Conservation (phyloP, 2,329 filamentous ascomycete species). For the Sporothrix mexicana region DNA sequence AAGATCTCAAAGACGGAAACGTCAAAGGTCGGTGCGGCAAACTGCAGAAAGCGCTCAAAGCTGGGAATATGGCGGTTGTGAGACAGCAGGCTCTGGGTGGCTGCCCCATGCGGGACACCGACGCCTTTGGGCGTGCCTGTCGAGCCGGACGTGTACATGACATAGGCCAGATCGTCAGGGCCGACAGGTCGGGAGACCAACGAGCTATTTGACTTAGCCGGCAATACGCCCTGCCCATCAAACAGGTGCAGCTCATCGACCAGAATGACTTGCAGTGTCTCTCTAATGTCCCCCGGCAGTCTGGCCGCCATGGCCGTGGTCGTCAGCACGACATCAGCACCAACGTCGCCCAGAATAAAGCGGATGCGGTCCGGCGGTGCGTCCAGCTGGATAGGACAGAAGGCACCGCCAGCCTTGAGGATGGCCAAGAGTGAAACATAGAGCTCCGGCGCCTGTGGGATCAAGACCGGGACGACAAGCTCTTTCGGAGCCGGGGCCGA, state of each 20-base stretch:
- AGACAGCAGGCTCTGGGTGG: slow-evolving; percentile 79
- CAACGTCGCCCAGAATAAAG: slow-evolving; percentile 81
- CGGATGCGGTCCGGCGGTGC: slow-evolving; percentile 75
- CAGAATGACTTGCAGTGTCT: slow-evolving; percentile 46
- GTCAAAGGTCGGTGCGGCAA: slow-evolving; percentile 91
- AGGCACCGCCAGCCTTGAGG: slow-evolving; percentile 80
- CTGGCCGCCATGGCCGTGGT: slow-evolving; percentile 54
- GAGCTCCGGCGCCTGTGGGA: slow-evolving; percentile 77
- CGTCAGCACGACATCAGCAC: slow-evolving; percentile 71
- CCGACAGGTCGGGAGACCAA: not conserved
- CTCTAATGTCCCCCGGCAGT: slow-evolving; percentile 45
- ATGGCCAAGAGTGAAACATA: slow-evolving; percentile 80
- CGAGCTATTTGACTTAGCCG: not conserved
- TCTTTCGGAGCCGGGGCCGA: slow-evolving; percentile 38
- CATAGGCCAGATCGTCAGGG: slow-evolving; percentile 69
- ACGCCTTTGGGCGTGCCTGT: slow-evolving; percentile 91
- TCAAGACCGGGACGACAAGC: slow-evolving; percentile 73
- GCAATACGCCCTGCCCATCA: not conserved
- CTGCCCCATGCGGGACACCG: slow-evolving; percentile 77
- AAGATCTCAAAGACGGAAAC: slow-evolving; percentile 96
- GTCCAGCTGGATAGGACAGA: slow-evolving; percentile 83
- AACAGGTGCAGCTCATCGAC: slow-evolving; percentile 42
- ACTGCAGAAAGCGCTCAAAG: slow-evolving; percentile 85
- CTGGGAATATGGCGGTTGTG: slow-evolving; percentile 77
- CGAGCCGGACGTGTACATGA: slow-evolving; percentile 93